A percentile compares a stretch with the other conserved stretches of the same genome.
These are phyloP conservation scores for Wickerhamiella occidentalis DNA, from an alignment of 805 yeast genomes.

Conservation along the genomic window DNA sequence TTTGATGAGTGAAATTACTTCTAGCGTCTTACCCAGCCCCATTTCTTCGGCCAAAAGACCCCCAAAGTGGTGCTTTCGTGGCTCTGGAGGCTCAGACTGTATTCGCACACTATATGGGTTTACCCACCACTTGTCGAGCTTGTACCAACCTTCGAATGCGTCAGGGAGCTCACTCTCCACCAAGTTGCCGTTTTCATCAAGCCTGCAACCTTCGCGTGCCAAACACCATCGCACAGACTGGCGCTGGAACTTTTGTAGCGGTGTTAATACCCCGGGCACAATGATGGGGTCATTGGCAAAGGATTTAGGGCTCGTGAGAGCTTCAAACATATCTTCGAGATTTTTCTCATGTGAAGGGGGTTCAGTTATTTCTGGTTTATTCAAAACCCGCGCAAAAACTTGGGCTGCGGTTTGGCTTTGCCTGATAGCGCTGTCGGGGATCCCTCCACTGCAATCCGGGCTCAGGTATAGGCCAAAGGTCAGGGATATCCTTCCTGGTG, in stretches of 20 bases:
- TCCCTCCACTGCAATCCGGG: neutral
- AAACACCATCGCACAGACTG: slow-evolving; percentile 31
- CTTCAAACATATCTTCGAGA: slow-evolving; percentile 4
- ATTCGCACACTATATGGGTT: slow-evolving; percentile 21
- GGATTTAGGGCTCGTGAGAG: slow-evolving; percentile 1
- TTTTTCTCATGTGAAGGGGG: neutral
- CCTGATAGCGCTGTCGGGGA: neutral
- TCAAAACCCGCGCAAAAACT: neutral
- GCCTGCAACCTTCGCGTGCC: slow-evolving; percentile 27
- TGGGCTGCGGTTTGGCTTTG: slow-evolving; percentile 1
- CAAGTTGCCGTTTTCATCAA: slow-evolving; percentile 15
- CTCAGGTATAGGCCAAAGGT: slow-evolving; percentile 1
- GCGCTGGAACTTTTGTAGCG: slow-evolving; percentile 27
- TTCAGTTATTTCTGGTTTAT: neutral
- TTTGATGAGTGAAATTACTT: slow-evolving; percentile 52
- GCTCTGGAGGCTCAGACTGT: slow-evolving; percentile 9
- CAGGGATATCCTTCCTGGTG: slow-evolving; percentile 1
- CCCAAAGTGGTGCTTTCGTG: slow-evolving; percentile 15
- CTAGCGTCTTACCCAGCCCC: slow-evolving; percentile 96
- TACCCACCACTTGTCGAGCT: slow-evolving; percentile 18
- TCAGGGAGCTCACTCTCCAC: slow-evolving; percentile 17
- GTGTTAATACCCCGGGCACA: slow-evolving; percentile 11
- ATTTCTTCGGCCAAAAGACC: slow-evolving; percentile 87
- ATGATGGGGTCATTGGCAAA: neutral
- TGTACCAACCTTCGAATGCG: slow-evolving; percentile 21